Base-by-base conservation (phyloP, 2,329 filamentous ascomycete genomes). In the Epicoccum sorghinum region DNA sequence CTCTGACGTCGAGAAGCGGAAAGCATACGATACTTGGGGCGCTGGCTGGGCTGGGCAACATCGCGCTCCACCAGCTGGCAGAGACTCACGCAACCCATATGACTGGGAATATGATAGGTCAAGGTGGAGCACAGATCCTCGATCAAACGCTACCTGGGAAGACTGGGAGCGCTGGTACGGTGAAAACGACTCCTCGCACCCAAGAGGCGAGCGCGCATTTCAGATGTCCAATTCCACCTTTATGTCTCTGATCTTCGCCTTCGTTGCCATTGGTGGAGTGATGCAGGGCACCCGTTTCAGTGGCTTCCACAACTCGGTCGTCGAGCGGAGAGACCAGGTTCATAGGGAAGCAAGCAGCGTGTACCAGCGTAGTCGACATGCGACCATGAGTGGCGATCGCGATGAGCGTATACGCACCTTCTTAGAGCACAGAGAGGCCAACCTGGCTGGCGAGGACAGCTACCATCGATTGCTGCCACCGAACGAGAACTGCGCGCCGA, bases 71-170 rank as follows among this genome's bases (percentile, higher is more conserved):
- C 52, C 69, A 57, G 30, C 45, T 9, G n/a, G 30, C n/a, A 33
- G 27, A 13, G 9, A 38, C 9, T 33, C 59, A 22, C 55, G 61
- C 57, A 57, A 60, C 53, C 46, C 64, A 58, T 55, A 64, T 59
- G 64, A 63, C 37, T 72, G 55, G 62, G 55, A 59, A 7, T 60
- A 57, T 29, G 62, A 73, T 65, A 59, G 67, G 12, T 52, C 59
- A 59, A 43, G 69, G 59, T 66, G 75, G 76, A 46, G 68, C 61
- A 58, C 70, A 68, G 65, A 78, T 70, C 72, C 82, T 3, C 84
- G 87, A 43, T 73, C 79, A 64, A 98, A 98, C 72, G 95, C 91
- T 0, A 98, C 95, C 0, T 99, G 95, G 95, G 95, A 99, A 72
- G 95, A 99, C 73, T 97, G 93, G 93, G 91, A 96, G 77, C 82